Evolutionary conservation across 768 basidiomycete genomes (phyloP), one percentile per base, ranked within the genome.

Genomic region (Dendrothele bispora): DNA sequence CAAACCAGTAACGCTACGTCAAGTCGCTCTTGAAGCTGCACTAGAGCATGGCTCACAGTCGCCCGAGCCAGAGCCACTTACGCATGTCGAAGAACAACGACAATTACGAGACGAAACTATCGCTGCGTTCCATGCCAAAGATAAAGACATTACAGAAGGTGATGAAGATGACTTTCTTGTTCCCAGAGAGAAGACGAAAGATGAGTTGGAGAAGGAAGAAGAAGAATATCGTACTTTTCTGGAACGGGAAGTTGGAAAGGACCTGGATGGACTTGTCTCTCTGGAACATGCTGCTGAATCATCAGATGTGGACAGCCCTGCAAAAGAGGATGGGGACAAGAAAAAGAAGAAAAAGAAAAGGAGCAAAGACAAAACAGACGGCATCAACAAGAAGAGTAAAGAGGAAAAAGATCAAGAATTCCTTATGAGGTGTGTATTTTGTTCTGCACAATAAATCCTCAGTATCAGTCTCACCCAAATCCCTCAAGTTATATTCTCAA

Each of bases 401-500:
- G 74, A 80, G 47, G 83, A 87, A 47, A 71, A 74, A 15, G 89
- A 94, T 59, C 88, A 91, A 44, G 88, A 95, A 48, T 97, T 98
- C 59, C 70, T 98, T 44, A 77, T 93, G 72, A 88, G 91, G 95
- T 97, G 57, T 45, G 89, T 72, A 15, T 48, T 41, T 47, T 20
- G 20, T 10, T 45, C 4, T 43, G 21, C 28, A 28, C 3, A n/a
- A n/a, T 10, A 10, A 32, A n/a, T n/a, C 17, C 12, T 29, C 17
- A 7, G 21, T 15, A 38, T 32, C 22, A 8, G 39, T 36, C 50
- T 44, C 5, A 36, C 47, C 42, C 17, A 48, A 37, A 10, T 43
- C 27, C 44, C 43, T 30, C 1, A 58, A 98, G 95, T 65, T 99
- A 97, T 65, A 97, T 99, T 54, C 74, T 98, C 18, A 95, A 95